These are phyloP conservation scores for Theobroma grandiflorum DNA, from an alignment of 441 rosid species.

Conservation along the genomic window DNA sequence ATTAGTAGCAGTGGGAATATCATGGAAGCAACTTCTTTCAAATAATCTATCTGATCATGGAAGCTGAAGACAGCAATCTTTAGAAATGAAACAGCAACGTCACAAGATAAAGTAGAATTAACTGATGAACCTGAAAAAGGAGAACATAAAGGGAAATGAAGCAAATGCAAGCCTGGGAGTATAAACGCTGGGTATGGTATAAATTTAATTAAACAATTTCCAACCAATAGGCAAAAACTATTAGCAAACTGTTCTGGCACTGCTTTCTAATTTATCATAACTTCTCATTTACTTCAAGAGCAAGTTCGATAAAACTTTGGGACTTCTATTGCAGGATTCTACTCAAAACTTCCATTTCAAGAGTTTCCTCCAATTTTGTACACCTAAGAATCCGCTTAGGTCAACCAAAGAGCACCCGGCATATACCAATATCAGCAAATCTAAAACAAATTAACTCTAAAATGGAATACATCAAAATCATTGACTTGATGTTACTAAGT, in stretches of 20 bases:
- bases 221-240: neutral
- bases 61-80: constrained; percentile 62
- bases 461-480: neutral
- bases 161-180: neutral
- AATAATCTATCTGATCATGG: constrained; percentile 48
- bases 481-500: neutral
- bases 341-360: constrained; percentile 19
- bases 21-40: constrained; percentile 71
- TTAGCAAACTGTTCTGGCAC: neutral
- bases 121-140: constrained; percentile 67
- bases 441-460: neutral
- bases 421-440: neutral
- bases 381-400: neutral
- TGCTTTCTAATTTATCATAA: constrained; percentile 1
- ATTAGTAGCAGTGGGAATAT: constrained; percentile 82
- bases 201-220: constrained; percentile 6
- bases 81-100: constrained; percentile 65
- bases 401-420: neutral
- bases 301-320: constrained; percentile 3
- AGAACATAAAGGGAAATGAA: constrained; percentile 28
- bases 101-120: constrained; percentile 53
- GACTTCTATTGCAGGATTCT: neutral
- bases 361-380: neutral
- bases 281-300: neutral
- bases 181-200: neutral